These are phyloP conservation scores for Cladophialophora yegresii DNA, from an alignment of 2,329 filamentous ascomycete species.

Conservation along the genomic window DNA sequence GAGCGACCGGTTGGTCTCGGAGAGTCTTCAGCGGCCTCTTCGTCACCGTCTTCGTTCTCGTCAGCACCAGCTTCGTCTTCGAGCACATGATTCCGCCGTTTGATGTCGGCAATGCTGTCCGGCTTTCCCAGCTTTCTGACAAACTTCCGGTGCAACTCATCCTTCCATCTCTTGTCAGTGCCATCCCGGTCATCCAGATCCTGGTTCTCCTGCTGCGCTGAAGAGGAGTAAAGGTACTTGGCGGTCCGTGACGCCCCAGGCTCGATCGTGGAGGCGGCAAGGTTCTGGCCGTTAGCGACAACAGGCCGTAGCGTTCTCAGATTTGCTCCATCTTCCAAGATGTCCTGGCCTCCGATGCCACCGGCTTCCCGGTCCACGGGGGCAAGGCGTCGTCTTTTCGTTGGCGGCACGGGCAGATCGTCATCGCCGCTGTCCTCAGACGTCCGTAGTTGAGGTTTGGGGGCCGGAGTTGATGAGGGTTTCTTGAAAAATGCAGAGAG, in stretches of 20 bases:
- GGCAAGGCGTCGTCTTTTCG: slow-evolving; percentile 45
- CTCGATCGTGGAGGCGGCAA: slow-evolving; percentile 2
- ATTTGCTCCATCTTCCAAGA: slow-evolving; percentile 10
- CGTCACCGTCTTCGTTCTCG: slow-evolving; percentile 61
- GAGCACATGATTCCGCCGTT: slow-evolving; percentile 59
- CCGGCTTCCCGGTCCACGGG: slow-evolving; percentile 34
- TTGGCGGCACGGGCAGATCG: slow-evolving; percentile 45
- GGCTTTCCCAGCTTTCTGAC: slow-evolving; percentile 86
- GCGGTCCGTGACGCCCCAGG: slow-evolving; percentile 53
- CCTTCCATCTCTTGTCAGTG: slow-evolving; percentile 61
- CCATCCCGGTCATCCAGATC: slow-evolving; percentile 44
- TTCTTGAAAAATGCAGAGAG: slow-evolving; percentile 39
- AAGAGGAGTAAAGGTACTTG: slow-evolving; percentile 61
- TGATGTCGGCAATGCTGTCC: slow-evolving; percentile 72
- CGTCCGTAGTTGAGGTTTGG: background rate
- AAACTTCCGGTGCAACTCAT: slow-evolving; percentile 77
- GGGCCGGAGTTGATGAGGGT: slow-evolving; percentile 7
- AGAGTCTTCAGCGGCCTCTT: slow-evolving; percentile 56
- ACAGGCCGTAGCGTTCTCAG: slow-evolving; percentile 20
- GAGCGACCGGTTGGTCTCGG: slow-evolving; percentile 49
- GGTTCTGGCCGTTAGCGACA: slow-evolving; percentile 26
- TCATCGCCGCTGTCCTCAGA: slow-evolving; percentile 42
- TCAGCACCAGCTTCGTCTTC: slow-evolving; percentile 56
- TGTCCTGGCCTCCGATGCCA: slow-evolving; percentile 24
- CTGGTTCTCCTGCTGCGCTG: slow-evolving; percentile 44